phyloP scores from a whole-genome alignment of 345 rosid species.

The Mangifera indica region DNA sequence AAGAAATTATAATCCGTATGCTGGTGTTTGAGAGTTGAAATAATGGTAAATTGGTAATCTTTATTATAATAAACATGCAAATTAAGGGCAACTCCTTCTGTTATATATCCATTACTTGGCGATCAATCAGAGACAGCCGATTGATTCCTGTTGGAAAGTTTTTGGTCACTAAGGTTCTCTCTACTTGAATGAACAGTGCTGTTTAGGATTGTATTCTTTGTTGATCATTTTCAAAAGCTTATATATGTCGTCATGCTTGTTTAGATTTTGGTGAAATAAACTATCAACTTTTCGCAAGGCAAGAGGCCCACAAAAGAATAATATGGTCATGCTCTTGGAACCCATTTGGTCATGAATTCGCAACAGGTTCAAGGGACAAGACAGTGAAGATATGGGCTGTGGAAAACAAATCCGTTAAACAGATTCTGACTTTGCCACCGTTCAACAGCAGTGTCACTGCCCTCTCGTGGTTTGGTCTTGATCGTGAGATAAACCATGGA shows the following conservation, averaged over 20 bases:
- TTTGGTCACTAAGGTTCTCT: neutral
- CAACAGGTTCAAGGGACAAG: constrained; percentile 93
- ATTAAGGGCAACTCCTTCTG: neutral
- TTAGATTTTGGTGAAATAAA: constrained; percentile 44
- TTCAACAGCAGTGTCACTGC: constrained; percentile 83
- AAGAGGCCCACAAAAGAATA: constrained; percentile 92
- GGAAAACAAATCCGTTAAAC: constrained; percentile 49
- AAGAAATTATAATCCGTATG: no score
- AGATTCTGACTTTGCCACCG: constrained; percentile 50
- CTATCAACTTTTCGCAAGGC: constrained; percentile 60
- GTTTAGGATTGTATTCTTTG: neutral
- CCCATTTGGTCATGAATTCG: constrained; percentile 81
- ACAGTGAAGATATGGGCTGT: constrained; percentile 89
- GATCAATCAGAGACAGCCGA: neutral
- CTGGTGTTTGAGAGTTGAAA: no score
- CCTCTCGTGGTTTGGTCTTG: constrained; percentile 74
- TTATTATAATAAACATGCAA: no score
- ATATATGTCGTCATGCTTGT: neutral
- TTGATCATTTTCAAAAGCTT: neutral
- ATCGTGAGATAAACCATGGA: constrained; percentile 48
- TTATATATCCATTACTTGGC: neutral
- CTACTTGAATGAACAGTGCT: neutral
- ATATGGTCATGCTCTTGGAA: constrained; percentile 99
- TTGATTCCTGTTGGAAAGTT: neutral
- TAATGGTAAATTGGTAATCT: no score